Base-by-base conservation (phyloP, 192 early-diverging fungal genomes). In the Coemansia sp. region DNA sequence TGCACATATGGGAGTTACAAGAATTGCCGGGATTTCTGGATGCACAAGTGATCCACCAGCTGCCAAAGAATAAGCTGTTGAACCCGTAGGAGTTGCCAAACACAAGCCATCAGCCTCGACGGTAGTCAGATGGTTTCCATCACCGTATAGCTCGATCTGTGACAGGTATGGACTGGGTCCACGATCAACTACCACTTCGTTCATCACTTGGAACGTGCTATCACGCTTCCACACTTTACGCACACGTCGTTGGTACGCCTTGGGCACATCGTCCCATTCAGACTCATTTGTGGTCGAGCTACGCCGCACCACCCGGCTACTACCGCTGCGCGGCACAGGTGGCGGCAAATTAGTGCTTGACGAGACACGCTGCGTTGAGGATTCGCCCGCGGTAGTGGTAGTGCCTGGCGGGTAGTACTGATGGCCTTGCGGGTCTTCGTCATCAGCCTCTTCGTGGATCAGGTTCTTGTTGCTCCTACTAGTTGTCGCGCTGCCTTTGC, bases 81-180 rank as follows among this genome's bases (percentile, higher is more conserved):
- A 88, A 41, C 97, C 97, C 0, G 97, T 99, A 5, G 94, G 91
- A 4, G 97, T 97, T 0, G 94, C 87, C 46, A 99, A 69, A 22
- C 91, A 89, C 58, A 99, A 75, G 2, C 96, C 96, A 63, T 99
- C 96, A 0, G 96, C 96, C 53, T 96, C 91, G 3, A 97, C 91
- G 0, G 94, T 95, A 3, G 96, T 96, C 25, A 99, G 67, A 55
- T 95, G 91, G 44, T 83, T 67, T 24, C 89, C 86, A 53, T 95
- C 89, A 11, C 85, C 94, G 79, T 87, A 91, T 14, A 92, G 74
- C 62, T 92, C 88, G 39, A 98, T 75, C 52, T 90, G 76, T 28
- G 81, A 81, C 82, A 99, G 87, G 50, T 91, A 95, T 3, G 96
- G 84, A 43, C 85, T 87, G 9, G 94, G 94, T 5, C 96, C 91